Percentiles rank a stretch among this genome's conserved stretches.
Evolutionary conservation across 2,329 filamentous ascomycete genomes (phyloP).

Genomic region (Apiospora koreana): DNA sequence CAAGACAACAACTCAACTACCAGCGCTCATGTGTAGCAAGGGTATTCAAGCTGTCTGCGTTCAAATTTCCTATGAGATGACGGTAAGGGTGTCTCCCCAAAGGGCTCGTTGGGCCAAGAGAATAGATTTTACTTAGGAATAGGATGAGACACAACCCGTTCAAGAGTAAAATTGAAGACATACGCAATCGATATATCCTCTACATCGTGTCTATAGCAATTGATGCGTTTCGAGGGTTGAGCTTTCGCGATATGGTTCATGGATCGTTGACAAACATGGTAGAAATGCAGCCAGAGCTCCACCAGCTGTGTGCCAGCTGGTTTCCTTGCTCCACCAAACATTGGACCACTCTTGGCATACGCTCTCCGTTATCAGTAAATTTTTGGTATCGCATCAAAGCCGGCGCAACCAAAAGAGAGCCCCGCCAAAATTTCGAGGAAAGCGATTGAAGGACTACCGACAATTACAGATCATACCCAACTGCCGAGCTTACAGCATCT

Average conservation of each 20-base stretch:
- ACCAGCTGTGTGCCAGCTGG: background rate
- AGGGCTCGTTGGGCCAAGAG: too few relatives aligned
- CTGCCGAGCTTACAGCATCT: background rate
- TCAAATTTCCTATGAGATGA: too few relatives aligned
- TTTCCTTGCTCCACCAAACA: too few relatives aligned
- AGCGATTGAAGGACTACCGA: background rate
- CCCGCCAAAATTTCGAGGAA: constrained; percentile 8
- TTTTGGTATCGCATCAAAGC: constrained; percentile 1
- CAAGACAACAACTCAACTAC: background rate
- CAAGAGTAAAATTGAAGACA: too few relatives aligned
- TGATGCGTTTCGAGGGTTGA: too few relatives aligned
- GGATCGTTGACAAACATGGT: background rate
- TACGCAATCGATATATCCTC: too few relatives aligned
- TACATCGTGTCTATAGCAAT: too few relatives aligned
- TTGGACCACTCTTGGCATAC: background rate
- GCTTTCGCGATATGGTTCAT: background rate
- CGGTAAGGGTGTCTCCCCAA: too few relatives aligned
- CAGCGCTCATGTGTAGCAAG: too few relatives aligned
- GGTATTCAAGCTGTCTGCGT: too few relatives aligned
- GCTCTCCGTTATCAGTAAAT: constrained; percentile 1
- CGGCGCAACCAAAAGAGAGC: constrained; percentile 1
- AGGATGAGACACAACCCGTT: too few relatives aligned
- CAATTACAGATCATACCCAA: background rate
- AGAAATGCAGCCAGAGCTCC: background rate
- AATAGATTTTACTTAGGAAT: too few relatives aligned